Evolutionary conservation across 2,329 filamentous ascomycete genomes (phyloP), one percentile per base, ranked within the genome.

Genomic region (Xylariaceae sp.): DNA sequence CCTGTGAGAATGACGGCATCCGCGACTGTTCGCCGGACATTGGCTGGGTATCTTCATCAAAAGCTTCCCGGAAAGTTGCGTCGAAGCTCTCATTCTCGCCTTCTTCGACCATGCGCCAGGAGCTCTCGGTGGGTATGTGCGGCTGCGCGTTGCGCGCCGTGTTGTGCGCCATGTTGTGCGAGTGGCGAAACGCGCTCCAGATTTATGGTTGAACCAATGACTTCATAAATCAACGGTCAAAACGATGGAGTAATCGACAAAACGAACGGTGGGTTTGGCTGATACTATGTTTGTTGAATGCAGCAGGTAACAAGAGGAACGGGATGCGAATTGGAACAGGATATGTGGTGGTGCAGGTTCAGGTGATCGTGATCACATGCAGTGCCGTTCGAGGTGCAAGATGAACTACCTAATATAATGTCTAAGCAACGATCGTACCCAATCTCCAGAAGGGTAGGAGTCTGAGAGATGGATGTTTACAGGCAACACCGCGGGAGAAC

Each of bases 71-170:
- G 13, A 83, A 71, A 56, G 83, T 74, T 8, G 81, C 83, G 65
- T 83, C 82, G 68, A 85, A 85, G 67, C 81, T 84, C 67, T 85
- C 82, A 69, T 84, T 79, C 58, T 84, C 82, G 67, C 77, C 74
- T 57, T 80, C 81, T 59, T 85, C 82, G 10, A 85, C 81, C 73
- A 85, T 77, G 65, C 82, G 82, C 82, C 82, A 85, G 17, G 82
- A 85, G 64, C 79, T 78, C 63, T 82, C 80, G 48, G 82, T 75
- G 42, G 77, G 76, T 13, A 78, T 67, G 13, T 63, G 57, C 15
- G 62, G 60, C 56, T 62, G 60, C 51, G 63, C 66, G 2, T 65
- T 65, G 58, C 64, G 61, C 50, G 62, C 64, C 69, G 70, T 70
- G 34, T 60, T n/a, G 30, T 52, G 23, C 13, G 37, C 64, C 69